phyloP scores from a whole-genome alignment of 176 grass and related monocot species.

The Aegilops umbellulata region DNA sequence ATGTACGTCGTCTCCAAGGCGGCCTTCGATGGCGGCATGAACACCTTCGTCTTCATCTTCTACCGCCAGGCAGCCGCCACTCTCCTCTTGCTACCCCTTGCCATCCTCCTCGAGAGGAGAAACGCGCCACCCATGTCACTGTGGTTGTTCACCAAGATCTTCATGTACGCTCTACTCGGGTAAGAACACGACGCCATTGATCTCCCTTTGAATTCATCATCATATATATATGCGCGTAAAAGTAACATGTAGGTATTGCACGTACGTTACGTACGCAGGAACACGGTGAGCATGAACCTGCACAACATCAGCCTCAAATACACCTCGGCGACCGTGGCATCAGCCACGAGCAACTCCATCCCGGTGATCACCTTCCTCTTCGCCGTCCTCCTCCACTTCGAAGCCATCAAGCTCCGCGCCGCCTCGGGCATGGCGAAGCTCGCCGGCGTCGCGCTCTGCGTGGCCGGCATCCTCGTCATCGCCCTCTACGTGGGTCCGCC shows the following conservation, averaged over 20 bases:
- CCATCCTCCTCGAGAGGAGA: slow-evolving; percentile 56
- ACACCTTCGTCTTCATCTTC: slow-evolving; percentile 77
- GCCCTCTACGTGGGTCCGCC: slow-evolving; percentile 32
- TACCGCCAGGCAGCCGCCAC: slow-evolving; percentile 75
- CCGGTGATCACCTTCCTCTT: slow-evolving; percentile 71
- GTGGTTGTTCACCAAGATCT: slow-evolving; percentile 58
- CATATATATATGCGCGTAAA: background rate
- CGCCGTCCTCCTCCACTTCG: slow-evolving; percentile 47
- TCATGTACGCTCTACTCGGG: slow-evolving; percentile 56
- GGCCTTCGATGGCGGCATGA: slow-evolving; percentile 8
- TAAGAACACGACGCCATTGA: background rate
- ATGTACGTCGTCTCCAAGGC: slow-evolving; percentile 13
- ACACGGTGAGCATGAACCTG: slow-evolving; percentile 50
- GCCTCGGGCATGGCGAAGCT: slow-evolving; percentile 23
- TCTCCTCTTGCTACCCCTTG: slow-evolving; percentile 51
- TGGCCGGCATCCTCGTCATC: slow-evolving; percentile 30
- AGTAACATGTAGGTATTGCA: background rate
- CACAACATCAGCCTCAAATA: slow-evolving; percentile 60
- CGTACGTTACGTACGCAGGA: slow-evolving; percentile 21
- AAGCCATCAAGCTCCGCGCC: slow-evolving; percentile 25
- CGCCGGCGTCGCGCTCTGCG: slow-evolving; percentile 14
- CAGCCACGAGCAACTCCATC: slow-evolving; percentile 37
- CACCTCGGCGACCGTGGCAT: slow-evolving; percentile 51
- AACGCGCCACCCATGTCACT: slow-evolving; percentile 44
- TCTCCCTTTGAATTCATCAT: background rate